Evolutionary conservation across 768 basidiomycete species (phyloP).

Genomic region (Leccinum broughii): DNA sequence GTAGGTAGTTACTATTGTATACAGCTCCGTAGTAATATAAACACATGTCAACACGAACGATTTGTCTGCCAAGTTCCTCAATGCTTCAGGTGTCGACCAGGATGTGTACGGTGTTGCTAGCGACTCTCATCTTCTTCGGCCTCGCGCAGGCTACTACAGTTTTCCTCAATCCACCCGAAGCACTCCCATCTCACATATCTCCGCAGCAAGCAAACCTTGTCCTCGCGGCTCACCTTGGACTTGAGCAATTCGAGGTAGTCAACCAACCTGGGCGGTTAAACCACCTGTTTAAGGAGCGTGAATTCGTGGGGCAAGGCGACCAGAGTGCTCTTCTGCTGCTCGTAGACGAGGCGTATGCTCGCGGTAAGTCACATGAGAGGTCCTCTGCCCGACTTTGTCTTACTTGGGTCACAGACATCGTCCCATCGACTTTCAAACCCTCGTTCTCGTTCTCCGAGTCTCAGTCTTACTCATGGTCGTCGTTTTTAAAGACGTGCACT

Average conservation of each 20-base stretch:
- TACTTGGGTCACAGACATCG: conserved; percentile 43
- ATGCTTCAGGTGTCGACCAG: background rate
- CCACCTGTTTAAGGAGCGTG: conserved; percentile 34
- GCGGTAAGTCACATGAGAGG: conserved; percentile 42
- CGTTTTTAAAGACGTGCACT: conserved; percentile 57
- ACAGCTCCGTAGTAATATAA: conserved; percentile 25
- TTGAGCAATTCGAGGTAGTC: conserved; percentile 62
- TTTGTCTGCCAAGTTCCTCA: background rate
- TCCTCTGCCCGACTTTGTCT: background rate
- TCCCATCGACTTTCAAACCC: conserved; percentile 52
- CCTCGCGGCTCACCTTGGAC: conserved; percentile 69
- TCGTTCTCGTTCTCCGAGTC: conserved; percentile 45
- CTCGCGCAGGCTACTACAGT: conserved; percentile 55
- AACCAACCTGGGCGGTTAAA: conserved; percentile 30
- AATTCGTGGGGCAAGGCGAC: conserved; percentile 58
- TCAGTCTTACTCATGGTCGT: conserved; percentile 40
- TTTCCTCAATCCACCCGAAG: conserved; percentile 53
- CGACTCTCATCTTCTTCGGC: conserved; percentile 30
- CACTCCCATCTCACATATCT: conserved; percentile 42
- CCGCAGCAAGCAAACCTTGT: conserved; percentile 57
- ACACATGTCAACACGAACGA: conserved; percentile 19
- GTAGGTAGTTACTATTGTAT: too few relatives aligned
- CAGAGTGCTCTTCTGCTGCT: conserved; percentile 55
- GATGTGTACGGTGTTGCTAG: conserved; percentile 24
- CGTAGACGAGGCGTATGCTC: conserved; percentile 53